Conservation (phyloP, 2,329 filamentous ascomycete species). For the Aureobasidium sp. region DNA sequence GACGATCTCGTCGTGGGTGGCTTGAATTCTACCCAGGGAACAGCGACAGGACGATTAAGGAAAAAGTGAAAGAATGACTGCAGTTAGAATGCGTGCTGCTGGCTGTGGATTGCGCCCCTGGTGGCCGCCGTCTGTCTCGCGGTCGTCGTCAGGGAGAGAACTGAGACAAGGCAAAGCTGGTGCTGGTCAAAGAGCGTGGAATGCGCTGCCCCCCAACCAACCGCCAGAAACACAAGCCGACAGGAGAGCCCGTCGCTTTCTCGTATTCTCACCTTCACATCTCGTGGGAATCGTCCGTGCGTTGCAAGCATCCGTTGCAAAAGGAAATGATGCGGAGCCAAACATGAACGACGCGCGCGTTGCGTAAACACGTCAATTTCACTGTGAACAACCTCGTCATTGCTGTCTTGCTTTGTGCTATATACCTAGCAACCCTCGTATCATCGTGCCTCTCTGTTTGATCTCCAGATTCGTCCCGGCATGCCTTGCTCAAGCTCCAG, state of each 20-base stretch:
- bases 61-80: conserved; percentile 13
- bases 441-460: not conserved
- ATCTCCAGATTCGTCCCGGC: not conserved
- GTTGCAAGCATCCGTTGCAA: not conserved
- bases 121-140: not conserved
- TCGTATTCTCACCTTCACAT: too few species aligned
- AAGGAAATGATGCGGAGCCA: not conserved
- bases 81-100: not conserved
- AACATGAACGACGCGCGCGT: not conserved
- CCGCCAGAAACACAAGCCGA: not conserved
- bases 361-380: not conserved
- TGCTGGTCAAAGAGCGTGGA: conserved; percentile 10
- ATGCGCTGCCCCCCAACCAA: conserved; percentile 5
- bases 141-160: conserved; percentile 9
- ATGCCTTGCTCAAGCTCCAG: conserved; percentile 2
- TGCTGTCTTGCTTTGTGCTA: conserved; percentile 4
- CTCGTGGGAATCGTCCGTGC: too few species aligned
- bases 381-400: not conserved
- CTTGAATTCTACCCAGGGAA: not conserved
- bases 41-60: not conserved
- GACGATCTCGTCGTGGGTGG: conserved; percentile 11
- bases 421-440: not conserved
- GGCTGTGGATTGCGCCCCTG: not conserved
- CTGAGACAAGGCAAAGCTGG: not conserved
- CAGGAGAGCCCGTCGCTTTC: not conserved